Conservation (phyloP, 768 basidiomycete genomes). For the Suillus luteus region DNA sequence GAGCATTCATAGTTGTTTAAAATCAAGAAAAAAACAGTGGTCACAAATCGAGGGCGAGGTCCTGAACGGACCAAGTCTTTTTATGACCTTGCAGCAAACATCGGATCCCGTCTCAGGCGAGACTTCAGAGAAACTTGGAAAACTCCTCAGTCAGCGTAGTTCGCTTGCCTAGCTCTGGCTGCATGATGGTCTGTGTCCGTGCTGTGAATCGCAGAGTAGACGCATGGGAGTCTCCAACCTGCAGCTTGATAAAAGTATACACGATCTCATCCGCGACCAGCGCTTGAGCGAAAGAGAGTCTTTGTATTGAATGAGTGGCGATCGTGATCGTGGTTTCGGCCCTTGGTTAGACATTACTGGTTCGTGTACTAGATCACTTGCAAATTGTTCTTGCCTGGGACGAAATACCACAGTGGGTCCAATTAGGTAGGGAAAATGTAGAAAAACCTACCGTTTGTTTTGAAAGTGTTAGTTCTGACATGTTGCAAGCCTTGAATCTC, state of each 20-base stretch:
- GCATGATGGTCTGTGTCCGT: neutral
- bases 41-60: neutral
- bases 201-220: neutral
- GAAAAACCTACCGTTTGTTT: too few relatives aligned
- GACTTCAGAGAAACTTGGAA: neutral
- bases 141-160: neutral
- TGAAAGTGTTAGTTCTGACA: too few relatives aligned
- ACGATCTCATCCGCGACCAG: neutral
- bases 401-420: neutral
- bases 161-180: neutral
- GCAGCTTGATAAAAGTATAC: neutral
- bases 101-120: neutral
- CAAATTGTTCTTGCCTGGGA: neutral
- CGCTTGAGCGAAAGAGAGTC: neutral
- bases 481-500: too few relatives aligned
- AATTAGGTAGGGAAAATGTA: neutral
- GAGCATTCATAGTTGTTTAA: neutral
- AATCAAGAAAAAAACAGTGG: neutral
- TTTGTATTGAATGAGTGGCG: neutral
- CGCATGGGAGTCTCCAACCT: neutral
- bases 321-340: neutral
- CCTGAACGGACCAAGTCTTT: neutral
- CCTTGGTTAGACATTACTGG: neutral
- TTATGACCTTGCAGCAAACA: neutral
- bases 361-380: neutral